Percentiles rank a stretch among this genome's conserved stretches.
phyloP scores from a whole-genome alignment of 345 rosid species.

The Acer negundo region DNA sequence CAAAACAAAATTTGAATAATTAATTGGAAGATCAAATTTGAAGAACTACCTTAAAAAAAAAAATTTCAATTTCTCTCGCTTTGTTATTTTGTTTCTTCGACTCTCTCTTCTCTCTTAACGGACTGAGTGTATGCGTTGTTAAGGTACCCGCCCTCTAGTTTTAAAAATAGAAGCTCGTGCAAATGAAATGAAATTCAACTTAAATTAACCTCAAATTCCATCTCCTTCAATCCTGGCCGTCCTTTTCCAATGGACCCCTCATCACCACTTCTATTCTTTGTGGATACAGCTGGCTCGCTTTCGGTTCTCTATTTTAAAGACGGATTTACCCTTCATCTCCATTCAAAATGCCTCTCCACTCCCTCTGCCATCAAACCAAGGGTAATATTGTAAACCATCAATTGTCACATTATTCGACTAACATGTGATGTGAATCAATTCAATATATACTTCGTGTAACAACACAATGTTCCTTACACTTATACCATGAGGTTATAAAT shows the following conservation, averaged over 20 bases:
- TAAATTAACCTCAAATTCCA: constrained; percentile 37
- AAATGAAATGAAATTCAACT: constrained; percentile 42
- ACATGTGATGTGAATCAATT: no score
- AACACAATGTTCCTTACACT: no score
- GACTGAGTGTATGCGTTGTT: constrained; percentile 3
- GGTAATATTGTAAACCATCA: not conserved
- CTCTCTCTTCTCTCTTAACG: not conserved
- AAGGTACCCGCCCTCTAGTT: constrained; percentile 47
- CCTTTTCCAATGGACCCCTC: constrained; percentile 23
- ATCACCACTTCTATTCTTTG: constrained; percentile 27
- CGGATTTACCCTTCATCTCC: constrained; percentile 18
- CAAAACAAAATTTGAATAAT: no score
- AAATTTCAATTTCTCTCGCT: no score
- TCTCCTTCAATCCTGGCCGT: constrained; percentile 40
- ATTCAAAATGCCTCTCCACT: no score
- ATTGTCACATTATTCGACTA: no score
- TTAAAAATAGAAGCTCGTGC: constrained; percentile 29
- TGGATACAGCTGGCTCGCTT: constrained; percentile 46
- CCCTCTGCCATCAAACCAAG: not conserved
- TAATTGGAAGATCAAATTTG: no score
- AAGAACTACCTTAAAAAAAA: no score
- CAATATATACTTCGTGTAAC: no score
- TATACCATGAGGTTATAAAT: no score
- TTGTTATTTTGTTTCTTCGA: no score
- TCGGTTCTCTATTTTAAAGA: constrained; percentile 12